Conservation (phyloP, 306 rosid genomes). For the Cotoneaster glaucophyllus region DNA sequence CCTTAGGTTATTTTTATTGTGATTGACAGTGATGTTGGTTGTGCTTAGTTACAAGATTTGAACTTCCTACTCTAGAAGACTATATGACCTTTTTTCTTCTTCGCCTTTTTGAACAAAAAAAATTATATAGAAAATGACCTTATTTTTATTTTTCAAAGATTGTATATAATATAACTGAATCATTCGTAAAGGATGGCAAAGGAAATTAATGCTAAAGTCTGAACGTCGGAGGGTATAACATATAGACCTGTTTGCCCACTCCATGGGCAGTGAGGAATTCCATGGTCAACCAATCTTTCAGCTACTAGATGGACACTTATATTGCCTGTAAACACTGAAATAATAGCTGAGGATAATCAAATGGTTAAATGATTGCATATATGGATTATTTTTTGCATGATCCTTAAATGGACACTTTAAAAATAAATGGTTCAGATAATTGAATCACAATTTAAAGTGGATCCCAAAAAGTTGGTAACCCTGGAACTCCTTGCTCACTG, state of each 20-base stretch:
- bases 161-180: neutral
- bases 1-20: neutral
- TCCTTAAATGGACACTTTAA: neutral
- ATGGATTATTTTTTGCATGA: neutral
- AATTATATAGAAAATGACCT: neutral
- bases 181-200: neutral
- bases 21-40: neutral
- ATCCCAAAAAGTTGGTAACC: neutral
- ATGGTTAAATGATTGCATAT: neutral
- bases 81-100: neutral
- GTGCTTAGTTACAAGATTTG: neutral
- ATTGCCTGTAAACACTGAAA: neutral
- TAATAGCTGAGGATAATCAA: neutral
- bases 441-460: neutral
- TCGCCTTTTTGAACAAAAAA: too few species aligned
- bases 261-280: neutral
- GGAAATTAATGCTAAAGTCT: neutral
- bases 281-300: neutral
- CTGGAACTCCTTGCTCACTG: neutral
- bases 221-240: neutral
- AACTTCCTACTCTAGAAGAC: neutral
- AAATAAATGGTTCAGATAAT: neutral
- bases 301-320: neutral
- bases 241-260: neutral
- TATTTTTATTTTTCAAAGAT: neutral